A percentile compares a stretch with the other conserved stretches of the same genome.
phyloP scores from a whole-genome alignment of 2,329 filamentous ascomycete species.

The Fusarium hainanense region DNA sequence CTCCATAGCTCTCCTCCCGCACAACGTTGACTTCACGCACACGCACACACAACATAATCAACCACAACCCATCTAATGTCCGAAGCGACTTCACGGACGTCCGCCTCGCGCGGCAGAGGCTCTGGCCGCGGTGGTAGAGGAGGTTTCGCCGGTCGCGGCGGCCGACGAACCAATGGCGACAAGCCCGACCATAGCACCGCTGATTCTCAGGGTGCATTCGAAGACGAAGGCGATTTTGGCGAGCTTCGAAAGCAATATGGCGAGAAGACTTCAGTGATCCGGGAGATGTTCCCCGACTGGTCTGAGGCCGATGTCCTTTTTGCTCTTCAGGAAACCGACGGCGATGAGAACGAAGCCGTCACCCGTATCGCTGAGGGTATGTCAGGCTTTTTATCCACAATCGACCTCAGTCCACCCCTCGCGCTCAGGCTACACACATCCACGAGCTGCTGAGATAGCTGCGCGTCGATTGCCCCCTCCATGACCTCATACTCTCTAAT shows the following conservation, averaged over 20 bases:
- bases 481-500: background rate
- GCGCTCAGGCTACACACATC: slow-evolving; percentile 29
- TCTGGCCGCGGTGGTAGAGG: slow-evolving; percentile 87
- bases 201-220: slow-evolving; percentile 68
- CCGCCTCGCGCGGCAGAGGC: slow-evolving; percentile 88
- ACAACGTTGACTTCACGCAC: slow-evolving; percentile 35
- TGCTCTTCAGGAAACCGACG: slow-evolving; percentile 87
- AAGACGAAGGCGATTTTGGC: slow-evolving; percentile 90
- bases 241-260: slow-evolving; percentile 92
- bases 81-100: slow-evolving; percentile 88
- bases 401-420: slow-evolving; percentile 26
- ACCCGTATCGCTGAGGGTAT: slow-evolving; percentile 84
- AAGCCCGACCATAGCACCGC: slow-evolving; percentile 66
- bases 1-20: slow-evolving; percentile 44
- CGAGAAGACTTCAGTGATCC: slow-evolving; percentile 80
- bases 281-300: slow-evolving; percentile 96
- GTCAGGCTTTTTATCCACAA: slow-evolving; percentile 39
- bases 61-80: slow-evolving; percentile 76
- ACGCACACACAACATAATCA: slow-evolving; percentile 49
- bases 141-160: slow-evolving; percentile 77
- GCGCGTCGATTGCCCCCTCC: slow-evolving; percentile 6
- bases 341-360: slow-evolving; percentile 79
- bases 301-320: slow-evolving; percentile 94
- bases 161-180: slow-evolving; percentile 82
- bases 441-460: slow-evolving; percentile 13